Evolutionary conservation across 805 yeast species (phyloP), one percentile per base, ranked within the genome.

Genomic region (Saccharomycopsis sp.): DNA sequence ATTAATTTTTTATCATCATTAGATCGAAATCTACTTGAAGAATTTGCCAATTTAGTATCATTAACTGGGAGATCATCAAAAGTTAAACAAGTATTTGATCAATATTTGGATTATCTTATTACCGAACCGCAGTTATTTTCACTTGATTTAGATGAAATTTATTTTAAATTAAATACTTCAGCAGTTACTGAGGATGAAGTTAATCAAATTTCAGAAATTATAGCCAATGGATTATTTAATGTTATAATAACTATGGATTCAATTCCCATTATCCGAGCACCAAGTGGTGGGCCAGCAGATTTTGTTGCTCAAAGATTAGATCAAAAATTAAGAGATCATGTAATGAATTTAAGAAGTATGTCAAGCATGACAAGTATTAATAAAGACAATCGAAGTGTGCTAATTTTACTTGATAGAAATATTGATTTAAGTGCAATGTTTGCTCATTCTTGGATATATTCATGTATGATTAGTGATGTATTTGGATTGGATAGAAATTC

Each of bases 401-500:
- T 93, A 54, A 72, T 94, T 26, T 62, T 93, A 33, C 64, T 93
- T 37, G 99, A 93, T 64, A 74, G 99, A 62, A 85, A 83, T 59
- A 71, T 93, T 48, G 97, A 93, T 63, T 70, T 93, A 50, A 81
- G 93, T 1, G 82, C 95, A 13, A 90, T 93, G 97, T 81, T 93
- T 62, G 77, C 90, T 1, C 99, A 93, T 64, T 86, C 97, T 9
- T 90, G 97, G 97, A 89, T 94, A 40, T 93, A 93, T 61, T 96
- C 90, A 66, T 88, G 96, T 57, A 80, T 93, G 77, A 93, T 93
- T 16, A 85, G 89, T 57, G 99, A 93, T 60, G 93, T 88, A 4
- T 86, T 93, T 60, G 74, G 77, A 42, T 70, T 93, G 55, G 75
- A 80, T 53, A 75, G 95, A 58, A 89, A 90, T 60, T 82, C 96